Evolutionary conservation across 352 stramenopile species (phyloP).

Genomic region (Globisporangium viniferum): DNA sequence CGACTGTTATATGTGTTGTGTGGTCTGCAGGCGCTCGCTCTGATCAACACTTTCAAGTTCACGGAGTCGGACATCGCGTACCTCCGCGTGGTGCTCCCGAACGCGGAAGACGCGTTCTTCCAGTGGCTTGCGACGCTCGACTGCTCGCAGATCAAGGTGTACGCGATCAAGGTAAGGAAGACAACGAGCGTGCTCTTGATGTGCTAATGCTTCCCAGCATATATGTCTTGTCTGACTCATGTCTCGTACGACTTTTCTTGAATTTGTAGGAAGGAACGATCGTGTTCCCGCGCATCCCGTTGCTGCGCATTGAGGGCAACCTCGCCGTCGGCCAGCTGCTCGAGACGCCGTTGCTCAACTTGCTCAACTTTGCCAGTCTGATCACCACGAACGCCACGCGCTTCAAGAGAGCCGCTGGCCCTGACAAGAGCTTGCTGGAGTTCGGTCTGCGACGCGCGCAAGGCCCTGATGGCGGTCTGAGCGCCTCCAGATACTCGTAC

Average conservation of each 20-base stretch:
- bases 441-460: slow-evolving; percentile 94
- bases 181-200: not conserved
- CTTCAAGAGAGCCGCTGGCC: slow-evolving; percentile 92
- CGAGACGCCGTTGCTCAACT: slow-evolving; percentile 97
- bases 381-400: slow-evolving; percentile 97
- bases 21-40: slow-evolving; percentile 51
- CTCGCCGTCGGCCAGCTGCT: slow-evolving; percentile 95
- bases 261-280: slow-evolving; percentile 90
- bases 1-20: not conserved
- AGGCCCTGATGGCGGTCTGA: slow-evolving; percentile 96
- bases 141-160: slow-evolving; percentile 91
- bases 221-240: not conserved
- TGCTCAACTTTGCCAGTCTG: slow-evolving; percentile 98
- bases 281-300: slow-evolving; percentile 94
- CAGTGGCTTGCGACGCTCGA: slow-evolving; percentile 93
- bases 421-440: slow-evolving; percentile 87
- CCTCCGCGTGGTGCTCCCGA: slow-evolving; percentile 81
- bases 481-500: slow-evolving; percentile 96
- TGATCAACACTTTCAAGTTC: slow-evolving; percentile 95
- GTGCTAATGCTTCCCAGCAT: not conserved
- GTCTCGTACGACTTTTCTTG: not conserved
- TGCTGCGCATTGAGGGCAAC: slow-evolving; percentile 93
- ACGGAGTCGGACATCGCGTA: slow-evolving; percentile 93
- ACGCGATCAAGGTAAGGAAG: slow-evolving; percentile 77
- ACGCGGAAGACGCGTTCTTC: slow-evolving; percentile 95